Evolutionary conservation across 495 filamentous ascomycete species (phyloP).

Genomic region (Aspergillus saccharolyticus): DNA sequence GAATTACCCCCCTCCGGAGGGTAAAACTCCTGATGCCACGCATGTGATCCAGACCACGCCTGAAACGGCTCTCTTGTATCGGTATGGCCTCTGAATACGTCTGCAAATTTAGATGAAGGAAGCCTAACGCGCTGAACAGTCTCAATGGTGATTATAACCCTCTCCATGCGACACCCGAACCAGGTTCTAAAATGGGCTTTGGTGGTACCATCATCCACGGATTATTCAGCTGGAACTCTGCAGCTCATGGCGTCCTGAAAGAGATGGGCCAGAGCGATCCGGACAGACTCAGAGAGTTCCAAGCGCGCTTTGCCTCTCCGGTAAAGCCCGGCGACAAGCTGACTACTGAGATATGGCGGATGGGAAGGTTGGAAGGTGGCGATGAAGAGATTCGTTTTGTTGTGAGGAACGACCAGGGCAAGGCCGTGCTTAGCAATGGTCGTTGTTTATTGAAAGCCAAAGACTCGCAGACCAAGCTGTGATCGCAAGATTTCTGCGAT

Average conservation of each 20-base stretch:
- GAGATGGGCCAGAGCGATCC: conserved; percentile 70
- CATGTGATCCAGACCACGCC: conserved; percentile 60
- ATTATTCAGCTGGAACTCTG: conserved; percentile 76
- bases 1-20: conserved; percentile 69
- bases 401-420: conserved; percentile 62
- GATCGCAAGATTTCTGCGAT: no score
- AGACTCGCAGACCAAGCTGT: conserved; percentile 61
- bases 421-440: conserved; percentile 79
- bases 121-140: conserved; percentile 22
- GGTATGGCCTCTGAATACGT: conserved; percentile 24
- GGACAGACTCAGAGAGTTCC: conserved; percentile 75
- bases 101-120: background rate
- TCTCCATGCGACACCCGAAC: conserved; percentile 77
- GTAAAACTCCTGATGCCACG: conserved; percentile 67
- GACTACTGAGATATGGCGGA: conserved; percentile 46
- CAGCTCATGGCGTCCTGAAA: conserved; percentile 70
- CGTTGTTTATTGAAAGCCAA: conserved; percentile 67
- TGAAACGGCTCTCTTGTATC: conserved; percentile 71
- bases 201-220: conserved; percentile 86
- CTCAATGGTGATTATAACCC: conserved; percentile 93
- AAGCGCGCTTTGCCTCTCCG: conserved; percentile 80
- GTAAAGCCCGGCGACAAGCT: conserved; percentile 65
- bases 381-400: conserved; percentile 80
- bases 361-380: conserved; percentile 54
- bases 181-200: conserved; percentile 84